Percentiles rank a stretch among this genome's conserved stretches.
Evolutionary conservation across 2,329 filamentous ascomycete genomes (phyloP).

Genomic region (Cercospora brassicicola): DNA sequence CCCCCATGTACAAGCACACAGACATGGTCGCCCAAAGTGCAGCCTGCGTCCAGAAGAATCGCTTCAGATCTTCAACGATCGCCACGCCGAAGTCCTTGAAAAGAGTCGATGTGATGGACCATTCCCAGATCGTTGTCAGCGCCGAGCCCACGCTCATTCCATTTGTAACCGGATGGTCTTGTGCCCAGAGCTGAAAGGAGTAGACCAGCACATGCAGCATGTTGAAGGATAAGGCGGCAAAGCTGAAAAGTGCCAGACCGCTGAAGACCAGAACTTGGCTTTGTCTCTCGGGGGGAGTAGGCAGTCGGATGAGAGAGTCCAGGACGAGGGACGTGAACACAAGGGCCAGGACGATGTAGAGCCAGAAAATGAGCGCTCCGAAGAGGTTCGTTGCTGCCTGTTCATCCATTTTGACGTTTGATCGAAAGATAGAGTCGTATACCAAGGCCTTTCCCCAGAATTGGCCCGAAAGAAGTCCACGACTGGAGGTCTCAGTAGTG

Average conservation of each 20-base stretch:
- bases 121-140: conserved; percentile 30
- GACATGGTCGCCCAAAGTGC: conserved; percentile 32
- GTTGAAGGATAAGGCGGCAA: conserved; percentile 36
- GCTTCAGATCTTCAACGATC: conserved; percentile 29
- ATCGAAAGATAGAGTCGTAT: neutral
- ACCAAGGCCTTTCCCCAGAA: neutral
- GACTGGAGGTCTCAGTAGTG: too few species aligned
- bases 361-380: conserved; percentile 39
- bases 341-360: conserved; percentile 37
- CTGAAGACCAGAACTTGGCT: conserved; percentile 25
- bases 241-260: conserved; percentile 34
- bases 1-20: conserved; percentile 34
- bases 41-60: conserved; percentile 32
- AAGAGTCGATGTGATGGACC: conserved; percentile 37
- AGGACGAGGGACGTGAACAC: conserved; percentile 28
- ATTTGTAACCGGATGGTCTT: neutral
- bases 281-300: neutral
- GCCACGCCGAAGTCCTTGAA: conserved; percentile 39
- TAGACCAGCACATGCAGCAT: conserved; percentile 39
- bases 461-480: too few species aligned
- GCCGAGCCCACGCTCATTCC: neutral
- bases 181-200: conserved; percentile 37
- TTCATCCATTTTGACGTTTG: neutral
- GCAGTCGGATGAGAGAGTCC: conserved; percentile 21
- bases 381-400: conserved; percentile 24